phyloP scores from a whole-genome alignment of 169 alveolate genomes.

The Cryptosporidium baileyi region DNA sequence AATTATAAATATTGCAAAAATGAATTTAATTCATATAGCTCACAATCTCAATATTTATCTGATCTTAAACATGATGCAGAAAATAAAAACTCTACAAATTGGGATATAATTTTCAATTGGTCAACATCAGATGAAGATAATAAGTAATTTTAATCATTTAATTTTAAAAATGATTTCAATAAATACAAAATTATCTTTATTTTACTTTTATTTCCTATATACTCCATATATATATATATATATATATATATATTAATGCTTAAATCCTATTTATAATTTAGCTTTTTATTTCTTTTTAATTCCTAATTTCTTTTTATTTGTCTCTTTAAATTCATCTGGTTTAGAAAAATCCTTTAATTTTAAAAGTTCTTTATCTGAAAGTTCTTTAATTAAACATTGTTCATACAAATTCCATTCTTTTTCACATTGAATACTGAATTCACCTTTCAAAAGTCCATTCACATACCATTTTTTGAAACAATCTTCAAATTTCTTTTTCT shows the following conservation, averaged over 20 bases:
- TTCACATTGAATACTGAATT: slow-evolving; percentile 6
- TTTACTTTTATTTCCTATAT: background rate
- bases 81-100: background rate
- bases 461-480: slow-evolving; percentile 16
- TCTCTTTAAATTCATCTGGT: background rate
- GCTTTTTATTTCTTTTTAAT: background rate
- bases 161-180: too few relatives aligned
- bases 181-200: too few relatives aligned
- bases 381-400: slow-evolving; percentile 5
- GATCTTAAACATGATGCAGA: background rate
- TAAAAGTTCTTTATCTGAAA: background rate
- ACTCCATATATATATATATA: background rate
- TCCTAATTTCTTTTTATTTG: background rate
- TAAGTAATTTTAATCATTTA: too few relatives aligned
- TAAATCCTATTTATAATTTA: background rate
- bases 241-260: background rate
- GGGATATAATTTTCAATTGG: slow-evolving; percentile 1
- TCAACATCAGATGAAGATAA: background rate
- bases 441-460: background rate
- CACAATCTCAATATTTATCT: too few relatives aligned
- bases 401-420: slow-evolving; percentile 26
- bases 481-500: slow-evolving; percentile 15
- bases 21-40: too few relatives aligned
- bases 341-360: background rate
- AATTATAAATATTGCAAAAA: background rate